Conservation (phyloP, 225 moss, liverwort and hornwort species). For the Lunularia cruciata region DNA sequence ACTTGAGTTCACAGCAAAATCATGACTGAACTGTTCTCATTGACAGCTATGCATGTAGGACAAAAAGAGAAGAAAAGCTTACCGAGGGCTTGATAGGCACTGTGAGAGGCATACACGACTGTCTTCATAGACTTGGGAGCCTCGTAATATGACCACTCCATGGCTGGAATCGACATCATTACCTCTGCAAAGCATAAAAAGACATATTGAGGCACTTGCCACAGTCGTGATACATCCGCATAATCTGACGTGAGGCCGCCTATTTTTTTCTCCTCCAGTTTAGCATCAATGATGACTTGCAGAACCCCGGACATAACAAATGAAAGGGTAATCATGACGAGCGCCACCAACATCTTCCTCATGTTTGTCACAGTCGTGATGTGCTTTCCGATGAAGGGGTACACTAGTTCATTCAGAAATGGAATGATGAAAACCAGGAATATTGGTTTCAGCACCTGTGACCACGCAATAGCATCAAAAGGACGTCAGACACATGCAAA, state of each 20-base stretch:
- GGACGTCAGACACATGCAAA: too few relatives aligned
- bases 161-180: conserved; percentile 28
- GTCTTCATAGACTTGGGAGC: conserved; percentile 40
- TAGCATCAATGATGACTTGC: conserved; percentile 29
- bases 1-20: too few relatives aligned
- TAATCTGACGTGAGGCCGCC: conserved; percentile 3
- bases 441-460: conserved; percentile 36
- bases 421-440: conserved; percentile 32
- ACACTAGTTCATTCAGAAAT: conserved; percentile 20
- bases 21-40: not conserved
- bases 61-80: not conserved
- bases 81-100: conserved; percentile 25
- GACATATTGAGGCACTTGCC: conserved; percentile 43
- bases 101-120: conserved; percentile 15
- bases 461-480: too few relatives aligned
- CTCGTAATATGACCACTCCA: conserved; percentile 33
- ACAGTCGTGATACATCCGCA: conserved; percentile 30
- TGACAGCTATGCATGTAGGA: not conserved
- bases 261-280: conserved; percentile 15
- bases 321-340: conserved; percentile 23
- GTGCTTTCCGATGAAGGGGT: conserved; percentile 27
- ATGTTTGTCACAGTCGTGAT: conserved; percentile 16
- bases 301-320: conserved; percentile 32
- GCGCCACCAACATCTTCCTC: conserved; percentile 32
- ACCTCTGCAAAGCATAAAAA: conserved; percentile 31